phyloP scores from a whole-genome alignment of 768 basidiomycete species.

The Suillus placidus region DNA sequence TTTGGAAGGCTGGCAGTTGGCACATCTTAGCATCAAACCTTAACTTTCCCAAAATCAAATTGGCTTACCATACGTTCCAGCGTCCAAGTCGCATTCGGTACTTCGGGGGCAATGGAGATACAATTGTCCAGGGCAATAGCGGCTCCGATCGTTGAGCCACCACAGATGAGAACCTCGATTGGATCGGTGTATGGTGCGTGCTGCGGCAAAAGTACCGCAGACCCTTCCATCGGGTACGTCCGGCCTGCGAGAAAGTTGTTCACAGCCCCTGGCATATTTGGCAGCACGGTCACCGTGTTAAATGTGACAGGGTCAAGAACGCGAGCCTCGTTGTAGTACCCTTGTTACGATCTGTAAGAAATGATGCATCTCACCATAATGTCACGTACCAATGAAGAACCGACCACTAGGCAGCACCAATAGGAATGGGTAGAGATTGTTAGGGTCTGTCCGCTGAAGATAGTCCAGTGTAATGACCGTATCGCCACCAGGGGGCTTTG shows the following conservation, averaged over 20 bases:
- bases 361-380: not conserved
- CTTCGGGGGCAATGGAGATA: constrained; percentile 69
- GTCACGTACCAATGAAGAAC: constrained; percentile 63
- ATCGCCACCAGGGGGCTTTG: constrained; percentile 63
- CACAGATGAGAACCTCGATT: constrained; percentile 70
- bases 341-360: constrained; percentile 36
- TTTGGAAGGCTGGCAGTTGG: constrained; percentile 53
- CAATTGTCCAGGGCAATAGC: constrained; percentile 65
- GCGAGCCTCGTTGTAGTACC: constrained; percentile 81
- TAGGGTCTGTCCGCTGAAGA: constrained; percentile 72
- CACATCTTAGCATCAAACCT: constrained; percentile 2
- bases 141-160: constrained; percentile 68
- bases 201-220: constrained; percentile 70
- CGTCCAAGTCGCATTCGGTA: constrained; percentile 60
- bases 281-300: constrained; percentile 57
- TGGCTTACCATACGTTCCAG: constrained; percentile 76
- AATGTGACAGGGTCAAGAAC: constrained; percentile 71
- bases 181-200: constrained; percentile 75
- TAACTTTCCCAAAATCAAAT: not conserved
- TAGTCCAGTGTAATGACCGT: constrained; percentile 66
- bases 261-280: constrained; percentile 77
- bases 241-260: constrained; percentile 73
- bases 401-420: constrained; percentile 68
- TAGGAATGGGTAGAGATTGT: constrained; percentile 81
- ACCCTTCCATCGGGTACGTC: constrained; percentile 77